Percentiles rank a stretch among this genome's conserved stretches.
Conservation (phyloP, 176 grass and related monocot genomes). For the Raddia distichophylla region DNA sequence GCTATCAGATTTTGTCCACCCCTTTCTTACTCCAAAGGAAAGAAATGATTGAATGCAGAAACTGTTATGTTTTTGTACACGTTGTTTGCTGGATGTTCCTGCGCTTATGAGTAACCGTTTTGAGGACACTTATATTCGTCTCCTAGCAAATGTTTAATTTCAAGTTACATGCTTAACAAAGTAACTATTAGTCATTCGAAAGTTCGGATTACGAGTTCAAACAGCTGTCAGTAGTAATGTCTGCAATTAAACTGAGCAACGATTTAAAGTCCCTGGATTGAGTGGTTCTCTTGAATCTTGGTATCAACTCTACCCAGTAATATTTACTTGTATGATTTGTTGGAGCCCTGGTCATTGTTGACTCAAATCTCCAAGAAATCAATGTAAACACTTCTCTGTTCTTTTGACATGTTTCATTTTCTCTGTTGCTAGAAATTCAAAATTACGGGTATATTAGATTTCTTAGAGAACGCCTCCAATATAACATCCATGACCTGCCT, state of each 20-base stretch:
- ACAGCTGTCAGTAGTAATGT: background rate
- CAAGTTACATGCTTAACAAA: slow-evolving; percentile 7
- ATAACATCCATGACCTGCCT: background rate
- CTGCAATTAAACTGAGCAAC: background rate
- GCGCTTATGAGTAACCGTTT: slow-evolving; percentile 15
- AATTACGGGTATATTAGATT: background rate
- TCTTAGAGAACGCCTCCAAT: background rate
- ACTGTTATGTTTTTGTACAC: slow-evolving; percentile 14
- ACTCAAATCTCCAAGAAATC: background rate
- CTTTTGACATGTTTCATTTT: background rate
- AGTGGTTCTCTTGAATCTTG: background rate
- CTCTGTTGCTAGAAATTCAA: background rate
- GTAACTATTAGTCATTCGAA: background rate
- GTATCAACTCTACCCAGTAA: slow-evolving; percentile 2
- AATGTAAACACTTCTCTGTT: background rate
- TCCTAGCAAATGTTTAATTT: slow-evolving; percentile 19
- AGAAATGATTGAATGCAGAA: slow-evolving; percentile 15
- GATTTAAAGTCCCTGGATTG: background rate
- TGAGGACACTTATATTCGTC: background rate
- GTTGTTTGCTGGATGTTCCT: slow-evolving; percentile 3
- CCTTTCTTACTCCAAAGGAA: background rate
- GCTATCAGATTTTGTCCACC: background rate
- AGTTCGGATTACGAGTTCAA: background rate
- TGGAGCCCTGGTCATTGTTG: background rate
- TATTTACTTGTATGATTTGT: background rate